These are phyloP conservation scores for Closterium sp. DNA, from an alignment of 139 green algal species.

Conservation along the genomic window DNA sequence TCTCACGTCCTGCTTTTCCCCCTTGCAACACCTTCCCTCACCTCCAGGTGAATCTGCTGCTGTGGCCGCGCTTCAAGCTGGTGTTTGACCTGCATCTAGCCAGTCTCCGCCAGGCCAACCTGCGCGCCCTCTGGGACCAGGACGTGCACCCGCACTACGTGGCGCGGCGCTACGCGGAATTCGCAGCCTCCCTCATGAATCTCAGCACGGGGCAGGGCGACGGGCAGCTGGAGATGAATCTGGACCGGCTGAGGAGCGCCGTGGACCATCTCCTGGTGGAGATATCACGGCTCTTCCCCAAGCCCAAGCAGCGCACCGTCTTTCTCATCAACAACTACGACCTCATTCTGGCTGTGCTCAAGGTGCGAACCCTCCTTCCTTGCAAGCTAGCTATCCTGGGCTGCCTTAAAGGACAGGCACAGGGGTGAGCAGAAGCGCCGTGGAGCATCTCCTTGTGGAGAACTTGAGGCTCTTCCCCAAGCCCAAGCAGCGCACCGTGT, in stretches of 20 bases:
- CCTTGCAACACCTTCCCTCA: neutral
- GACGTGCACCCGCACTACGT: constrained; percentile 54
- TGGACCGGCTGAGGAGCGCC: constrained; percentile 65
- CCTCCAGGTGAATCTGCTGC: constrained; percentile 75
- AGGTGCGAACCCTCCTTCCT: constrained; percentile 11
- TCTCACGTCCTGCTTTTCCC: too few relatives aligned
- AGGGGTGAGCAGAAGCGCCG: constrained; percentile 59
- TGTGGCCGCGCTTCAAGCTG: too few relatives aligned
- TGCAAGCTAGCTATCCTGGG: neutral
- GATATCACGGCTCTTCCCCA: constrained; percentile 55
- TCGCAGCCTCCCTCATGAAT: constrained; percentile 74
- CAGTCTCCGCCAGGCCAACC: constrained; percentile 34
- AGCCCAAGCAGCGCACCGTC: constrained; percentile 59
- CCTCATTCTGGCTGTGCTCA: constrained; percentile 71
- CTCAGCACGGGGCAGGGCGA: constrained; percentile 67
- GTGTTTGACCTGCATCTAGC: constrained; percentile 54
- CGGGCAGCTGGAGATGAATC: constrained; percentile 66
- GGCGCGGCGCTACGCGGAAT: constrained; percentile 62
- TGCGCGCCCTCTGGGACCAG: constrained; percentile 64
- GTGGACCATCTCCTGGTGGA: constrained; percentile 62
- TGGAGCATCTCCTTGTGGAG: constrained; percentile 67
- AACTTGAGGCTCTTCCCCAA: constrained; percentile 52
- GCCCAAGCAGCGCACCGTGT: constrained; percentile 64
- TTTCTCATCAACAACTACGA: constrained; percentile 92
- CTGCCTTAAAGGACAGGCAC: too few relatives aligned